These are phyloP conservation scores for Cyanodermella asteris DNA, from an alignment of 2,329 filamentous ascomycete species.

Conservation along the genomic window DNA sequence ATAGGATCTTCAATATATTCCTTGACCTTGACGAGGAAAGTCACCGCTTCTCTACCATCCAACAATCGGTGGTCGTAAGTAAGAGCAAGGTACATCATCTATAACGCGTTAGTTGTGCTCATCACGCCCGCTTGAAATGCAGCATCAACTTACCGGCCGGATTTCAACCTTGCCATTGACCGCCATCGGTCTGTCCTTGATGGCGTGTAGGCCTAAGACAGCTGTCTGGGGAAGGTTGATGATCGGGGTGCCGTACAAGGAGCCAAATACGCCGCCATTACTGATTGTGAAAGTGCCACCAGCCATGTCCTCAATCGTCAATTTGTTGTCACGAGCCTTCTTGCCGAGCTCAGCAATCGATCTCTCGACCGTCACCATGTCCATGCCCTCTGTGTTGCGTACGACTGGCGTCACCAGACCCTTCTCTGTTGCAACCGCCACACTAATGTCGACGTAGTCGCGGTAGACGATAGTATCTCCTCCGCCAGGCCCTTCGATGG, in stretches of 20 bases:
- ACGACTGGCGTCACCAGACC: slow-evolving; percentile 92
- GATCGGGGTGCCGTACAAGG: slow-evolving; percentile 91
- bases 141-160: slow-evolving; percentile 36
- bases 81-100: slow-evolving; percentile 96
- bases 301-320: slow-evolving; percentile 98
- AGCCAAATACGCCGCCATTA: slow-evolving; percentile 92
- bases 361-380: slow-evolving; percentile 74
- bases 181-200: slow-evolving; percentile 80
- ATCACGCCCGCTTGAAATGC: not conserved
- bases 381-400: slow-evolving; percentile 73
- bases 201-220: slow-evolving; percentile 81
- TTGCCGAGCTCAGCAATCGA: slow-evolving; percentile 83
- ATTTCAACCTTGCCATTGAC: slow-evolving; percentile 90
- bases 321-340: slow-evolving; percentile 91
- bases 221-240: slow-evolving; percentile 91
- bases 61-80: slow-evolving; percentile 95
- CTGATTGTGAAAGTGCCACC: slow-evolving; percentile 96
- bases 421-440: slow-evolving; percentile 93
- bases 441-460: slow-evolving; percentile 94
- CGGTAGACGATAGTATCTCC: slow-evolving; percentile 96
- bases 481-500: slow-evolving; percentile 83
- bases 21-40: slow-evolving; percentile 36
- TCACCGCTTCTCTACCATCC: slow-evolving; percentile 36
- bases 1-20: slow-evolving; percentile 91
- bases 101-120: not conserved